These are phyloP conservation scores for Ceratobasidium sp. DNA, from an alignment of 1,284 basidiomycete genomes.

Conservation along the genomic window DNA sequence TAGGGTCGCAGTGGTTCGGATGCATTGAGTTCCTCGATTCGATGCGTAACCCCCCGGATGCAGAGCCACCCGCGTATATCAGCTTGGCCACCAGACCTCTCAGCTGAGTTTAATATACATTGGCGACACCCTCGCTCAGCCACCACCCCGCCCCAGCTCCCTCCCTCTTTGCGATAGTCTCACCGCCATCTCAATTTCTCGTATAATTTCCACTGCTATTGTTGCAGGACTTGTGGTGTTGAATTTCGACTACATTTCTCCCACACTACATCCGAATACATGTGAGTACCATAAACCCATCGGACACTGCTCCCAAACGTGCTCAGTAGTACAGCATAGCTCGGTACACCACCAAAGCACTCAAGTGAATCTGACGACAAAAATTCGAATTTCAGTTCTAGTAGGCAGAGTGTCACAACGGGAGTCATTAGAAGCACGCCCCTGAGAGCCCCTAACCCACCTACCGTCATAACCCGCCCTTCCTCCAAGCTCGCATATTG, in stretches of 20 bases:
- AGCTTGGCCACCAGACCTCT: slow-evolving; percentile 40
- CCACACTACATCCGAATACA: too few species aligned
- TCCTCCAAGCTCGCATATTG: not conserved
- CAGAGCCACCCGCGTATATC: slow-evolving; percentile 30
- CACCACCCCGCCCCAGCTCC: too few species aligned
- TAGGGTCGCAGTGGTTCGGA: slow-evolving; percentile 7
- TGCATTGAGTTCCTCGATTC: slow-evolving; percentile 9
- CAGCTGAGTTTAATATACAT: not conserved
- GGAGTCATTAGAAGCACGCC: too few species aligned
- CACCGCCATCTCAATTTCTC: too few species aligned
- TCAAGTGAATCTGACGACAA: not conserved
- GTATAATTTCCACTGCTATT: too few species aligned
- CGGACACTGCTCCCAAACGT: not conserved
- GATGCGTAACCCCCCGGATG: slow-evolving; percentile 28
- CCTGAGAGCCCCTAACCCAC: not conserved
- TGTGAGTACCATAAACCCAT: not conserved
- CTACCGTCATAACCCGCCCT: not conserved
- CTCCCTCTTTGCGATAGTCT: not conserved
- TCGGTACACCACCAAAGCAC: not conserved
- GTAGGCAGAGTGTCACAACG: not conserved
- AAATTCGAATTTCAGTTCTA: not conserved
- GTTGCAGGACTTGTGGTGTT: too few species aligned
- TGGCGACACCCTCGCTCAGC: too few species aligned
- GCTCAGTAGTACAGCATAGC: not conserved
- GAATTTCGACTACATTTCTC: too few species aligned